Conservation (phyloP, 768 basidiomycete species). For the Candolleomyces efflorescens region DNA sequence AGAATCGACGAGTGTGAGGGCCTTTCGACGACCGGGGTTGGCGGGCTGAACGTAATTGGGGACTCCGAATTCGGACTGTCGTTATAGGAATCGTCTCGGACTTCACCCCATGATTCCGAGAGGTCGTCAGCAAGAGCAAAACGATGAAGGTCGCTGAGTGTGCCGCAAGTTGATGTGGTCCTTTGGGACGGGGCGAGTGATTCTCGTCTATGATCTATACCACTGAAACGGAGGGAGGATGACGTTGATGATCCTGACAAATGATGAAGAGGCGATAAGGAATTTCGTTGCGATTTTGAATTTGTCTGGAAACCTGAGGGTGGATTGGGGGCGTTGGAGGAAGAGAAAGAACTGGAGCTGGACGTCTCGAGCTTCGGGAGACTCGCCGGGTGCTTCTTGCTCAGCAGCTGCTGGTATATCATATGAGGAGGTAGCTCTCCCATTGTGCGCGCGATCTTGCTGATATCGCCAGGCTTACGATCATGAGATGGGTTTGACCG, state of each 20-base stretch:
- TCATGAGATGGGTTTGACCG: background rate
- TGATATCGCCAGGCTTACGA: background rate
- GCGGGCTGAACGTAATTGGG: slow-evolving; percentile 1
- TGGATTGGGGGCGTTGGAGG: background rate
- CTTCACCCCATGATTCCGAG: slow-evolving; percentile 1
- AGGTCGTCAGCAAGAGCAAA: background rate
- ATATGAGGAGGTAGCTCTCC: slow-evolving; percentile 1
- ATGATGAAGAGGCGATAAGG: background rate
- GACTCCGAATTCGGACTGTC: background rate
- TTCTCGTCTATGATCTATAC: background rate
- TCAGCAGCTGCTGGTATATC: background rate
- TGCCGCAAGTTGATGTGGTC: background rate
- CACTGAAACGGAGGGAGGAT: background rate
- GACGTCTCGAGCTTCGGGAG: background rate
- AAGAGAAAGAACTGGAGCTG: background rate
- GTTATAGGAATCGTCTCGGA: background rate
- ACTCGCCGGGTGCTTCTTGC: background rate
- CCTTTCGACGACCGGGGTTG: background rate
- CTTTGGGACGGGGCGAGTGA: background rate
- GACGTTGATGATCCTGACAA: background rate
- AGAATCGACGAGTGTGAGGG: background rate
- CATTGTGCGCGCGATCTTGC: background rate
- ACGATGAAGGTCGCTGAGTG: background rate
- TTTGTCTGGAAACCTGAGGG: background rate
- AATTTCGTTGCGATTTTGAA: background rate